Evolutionary conservation across 257 asterid genomes (phyloP), one percentile per base, ranked within the genome.

Genomic region (Primulina tabacum): DNA sequence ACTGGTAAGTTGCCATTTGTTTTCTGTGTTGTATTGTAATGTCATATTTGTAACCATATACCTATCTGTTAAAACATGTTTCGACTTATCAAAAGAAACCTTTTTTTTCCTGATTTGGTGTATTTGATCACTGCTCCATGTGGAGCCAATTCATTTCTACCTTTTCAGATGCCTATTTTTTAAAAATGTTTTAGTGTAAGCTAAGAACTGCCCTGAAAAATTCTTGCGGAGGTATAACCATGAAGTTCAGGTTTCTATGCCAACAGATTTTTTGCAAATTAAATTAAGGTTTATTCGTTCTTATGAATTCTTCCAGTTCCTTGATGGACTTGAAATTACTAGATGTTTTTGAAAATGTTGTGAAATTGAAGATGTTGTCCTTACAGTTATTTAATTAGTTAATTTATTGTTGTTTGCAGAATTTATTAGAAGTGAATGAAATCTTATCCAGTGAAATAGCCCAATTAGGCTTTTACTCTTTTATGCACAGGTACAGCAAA

Each of bases 401-500:
- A 38, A 9, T 38, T 38, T 38, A 38, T 1, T 34, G 24, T 7
- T 20, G 1, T 37, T 64, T 33, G 14, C 2, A 2, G 50, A 38
- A 8, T 38, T 5, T 38, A 38, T 38, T 10, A 38, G 2, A 38
- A 60, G 40, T 50, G 24, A 21, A 56, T 60, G 24, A 75, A 11
- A 37, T 72, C 38, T 60, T 20, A 60, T 11, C 17, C 4, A 59
- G 34, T 57, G 10, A 63, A 58, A 53, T 67, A 56, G 21, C 64
- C 47, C 70, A 58, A 60, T 68, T 64, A 64, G 68, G 65, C 17
- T 34, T 40, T 70, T 62, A n/a, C 62, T 37, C 9, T 64, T 72
- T 72, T 34, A 71, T 78, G 77, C 69, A 58, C 89, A 94, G 97
- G 81, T 63, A 67, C 73, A 68, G 56, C 82, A 71, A 75, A 69